A percentile compares a stretch with the other conserved stretches of the same genome.
These are phyloP conservation scores for Tubosaeta brunneosetosa DNA, from an alignment of 768 basidiomycete genomes.

Conservation along the genomic window DNA sequence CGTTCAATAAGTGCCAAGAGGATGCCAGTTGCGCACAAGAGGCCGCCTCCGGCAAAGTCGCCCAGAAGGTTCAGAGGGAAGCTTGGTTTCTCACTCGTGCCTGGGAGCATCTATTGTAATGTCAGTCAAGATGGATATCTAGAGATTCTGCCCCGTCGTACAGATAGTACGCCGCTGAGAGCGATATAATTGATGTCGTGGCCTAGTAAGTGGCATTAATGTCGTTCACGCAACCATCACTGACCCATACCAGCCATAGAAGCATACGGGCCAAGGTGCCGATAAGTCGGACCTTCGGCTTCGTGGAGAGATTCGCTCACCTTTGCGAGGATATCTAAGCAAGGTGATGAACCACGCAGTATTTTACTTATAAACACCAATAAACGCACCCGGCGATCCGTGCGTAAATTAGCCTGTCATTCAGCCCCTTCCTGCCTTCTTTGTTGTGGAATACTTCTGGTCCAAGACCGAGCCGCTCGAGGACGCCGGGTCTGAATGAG, in stretches of 20 bases:
- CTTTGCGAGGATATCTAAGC: constrained; percentile 57
- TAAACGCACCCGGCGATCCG: constrained; percentile 62
- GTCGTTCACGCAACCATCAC: not conserved
- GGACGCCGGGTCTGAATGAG: constrained; percentile 77
- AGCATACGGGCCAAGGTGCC: constrained; percentile 53
- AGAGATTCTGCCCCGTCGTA: constrained; percentile 23
- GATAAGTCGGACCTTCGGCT: constrained; percentile 13
- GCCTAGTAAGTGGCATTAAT: constrained; percentile 36
- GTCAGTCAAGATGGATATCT: not conserved
- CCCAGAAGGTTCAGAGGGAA: constrained; percentile 76
- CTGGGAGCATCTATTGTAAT: constrained; percentile 57
- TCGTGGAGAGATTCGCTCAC: constrained; percentile 29
- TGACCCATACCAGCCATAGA: constrained; percentile 64
- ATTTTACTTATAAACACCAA: constrained; percentile 1
- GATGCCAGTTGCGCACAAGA: constrained; percentile 67
- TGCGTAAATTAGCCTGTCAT: constrained; percentile 67
- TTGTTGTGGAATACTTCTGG: constrained; percentile 66
- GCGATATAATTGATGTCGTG: constrained; percentile 87
- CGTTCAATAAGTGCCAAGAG: constrained; percentile 72
- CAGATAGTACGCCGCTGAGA: constrained; percentile 68
- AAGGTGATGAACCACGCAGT: not conserved
- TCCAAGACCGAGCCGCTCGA: constrained; percentile 73
- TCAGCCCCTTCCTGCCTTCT: constrained; percentile 43
- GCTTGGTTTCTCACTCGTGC: constrained; percentile 53
- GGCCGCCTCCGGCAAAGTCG: constrained; percentile 80